Conservation (phyloP, 1,284 basidiomycete genomes). For the Trichosporon faecale region DNA sequence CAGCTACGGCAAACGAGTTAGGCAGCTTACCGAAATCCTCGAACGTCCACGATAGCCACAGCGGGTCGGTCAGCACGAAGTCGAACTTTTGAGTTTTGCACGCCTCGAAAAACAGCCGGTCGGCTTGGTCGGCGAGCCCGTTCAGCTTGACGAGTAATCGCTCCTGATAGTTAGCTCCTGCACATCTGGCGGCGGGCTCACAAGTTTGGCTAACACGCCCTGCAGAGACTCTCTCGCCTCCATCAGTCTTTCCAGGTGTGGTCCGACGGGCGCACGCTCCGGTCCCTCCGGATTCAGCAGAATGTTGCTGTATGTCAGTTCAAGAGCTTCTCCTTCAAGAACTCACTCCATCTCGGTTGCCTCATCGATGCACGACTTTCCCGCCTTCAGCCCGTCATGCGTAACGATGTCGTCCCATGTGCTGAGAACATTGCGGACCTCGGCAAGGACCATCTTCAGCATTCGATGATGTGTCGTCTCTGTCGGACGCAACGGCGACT, state of each 20-base stretch:
- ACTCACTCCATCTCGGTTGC: conserved; percentile 44
- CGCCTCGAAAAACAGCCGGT: conserved; percentile 44
- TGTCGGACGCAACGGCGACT: conserved; percentile 20
- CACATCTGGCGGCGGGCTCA: conserved; percentile 20
- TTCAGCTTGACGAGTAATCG: conserved; percentile 37
- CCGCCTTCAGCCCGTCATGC: conserved; percentile 42
- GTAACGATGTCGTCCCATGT: conserved; percentile 47
- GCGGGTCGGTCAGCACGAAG: conserved; percentile 38
- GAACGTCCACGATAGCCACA: conserved; percentile 49
- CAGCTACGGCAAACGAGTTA: background rate
- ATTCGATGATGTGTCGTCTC: conserved; percentile 48
- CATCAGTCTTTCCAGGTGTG: conserved; percentile 30
- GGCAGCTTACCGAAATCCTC: conserved; percentile 39
- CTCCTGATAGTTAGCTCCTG: conserved; percentile 29
- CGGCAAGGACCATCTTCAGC: conserved; percentile 41
- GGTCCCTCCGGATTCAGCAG: conserved; percentile 31
- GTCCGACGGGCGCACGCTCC: conserved; percentile 35
- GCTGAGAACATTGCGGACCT: conserved; percentile 33
- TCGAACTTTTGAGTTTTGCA: conserved; percentile 30
- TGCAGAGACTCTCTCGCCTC: conserved; percentile 26
- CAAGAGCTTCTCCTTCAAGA: background rate
- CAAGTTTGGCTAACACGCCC: conserved; percentile 37
- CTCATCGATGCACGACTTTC: conserved; percentile 42
- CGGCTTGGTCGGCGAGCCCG: conserved; percentile 41
- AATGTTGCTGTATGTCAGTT: conserved; percentile 36